Evolutionary conservation across 2,329 filamentous ascomycete genomes (phyloP), one percentile per base, ranked within the genome.

Genomic region (Plenodomus biglobosus): DNA sequence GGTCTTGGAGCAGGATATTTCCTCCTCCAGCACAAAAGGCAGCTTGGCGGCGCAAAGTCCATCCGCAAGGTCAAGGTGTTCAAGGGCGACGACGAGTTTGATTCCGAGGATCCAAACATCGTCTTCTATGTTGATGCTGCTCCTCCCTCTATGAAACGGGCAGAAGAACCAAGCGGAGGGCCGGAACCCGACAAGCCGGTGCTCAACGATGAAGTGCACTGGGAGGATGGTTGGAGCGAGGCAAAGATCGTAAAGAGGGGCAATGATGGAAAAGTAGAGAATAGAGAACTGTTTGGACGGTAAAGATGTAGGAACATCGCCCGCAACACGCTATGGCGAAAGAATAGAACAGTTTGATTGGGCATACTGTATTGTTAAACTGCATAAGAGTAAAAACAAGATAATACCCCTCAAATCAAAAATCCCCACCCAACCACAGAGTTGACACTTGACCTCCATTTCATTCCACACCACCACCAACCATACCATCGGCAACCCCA

Each of bases 1-100:
- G 49, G 44, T 5, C 27, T 57, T 3, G 52, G 42, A 8, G 48
- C 52, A 3, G 55, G 35, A 4, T 53, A 55, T 38, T 55, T 57
- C 10, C 37, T 57, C 8, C 44, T 53, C 1, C 55, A 57, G 21
- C 55, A 53, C 11, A 49, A 54, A 8, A 36, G 38, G 7, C 52
- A 55, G 16, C 49, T 55, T 6, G 52, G 49, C n/a, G 44, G 46
- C 3, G 32, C 34, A 30, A 55, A 51, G 22, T 42, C 44, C 21
- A 51, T 57, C 15, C 46, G 22, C 20, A 57, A 55, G 15, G 43
- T 50, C 11, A 48, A 30, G 16, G 40, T 51, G 2, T 49, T 42
- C 18, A 43, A 18, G 32, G 34, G 32, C n/a, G 46, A 50, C 6
- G 11, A 32, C 8, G 44, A 37, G 6, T 13, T 32, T 1, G 24